These are phyloP conservation scores for Priceomyces carsonii DNA, from an alignment of 805 yeast genomes.

Conservation along the genomic window DNA sequence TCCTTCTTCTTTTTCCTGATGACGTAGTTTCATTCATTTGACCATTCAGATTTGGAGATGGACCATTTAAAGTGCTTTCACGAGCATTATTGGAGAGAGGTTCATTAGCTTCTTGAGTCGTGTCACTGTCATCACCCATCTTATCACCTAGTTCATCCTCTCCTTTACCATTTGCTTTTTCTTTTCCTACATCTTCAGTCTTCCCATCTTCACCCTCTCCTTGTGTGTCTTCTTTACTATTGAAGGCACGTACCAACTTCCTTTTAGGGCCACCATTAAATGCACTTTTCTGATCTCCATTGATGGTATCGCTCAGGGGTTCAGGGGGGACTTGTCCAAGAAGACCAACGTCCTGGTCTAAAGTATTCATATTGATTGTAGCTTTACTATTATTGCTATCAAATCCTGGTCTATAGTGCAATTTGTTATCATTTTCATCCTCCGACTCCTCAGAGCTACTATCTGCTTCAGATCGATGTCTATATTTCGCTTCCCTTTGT, in stretches of 20 bases:
- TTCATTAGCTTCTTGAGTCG: neutral
- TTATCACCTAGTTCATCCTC: constrained; percentile 4
- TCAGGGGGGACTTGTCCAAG: constrained; percentile 36
- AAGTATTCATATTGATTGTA: constrained; percentile 26
- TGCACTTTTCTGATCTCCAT: constrained; percentile 2
- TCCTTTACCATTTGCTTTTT: neutral
- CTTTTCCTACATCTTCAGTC: constrained; percentile 4
- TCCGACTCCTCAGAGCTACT: constrained; percentile 14
- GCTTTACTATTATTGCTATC: constrained; percentile 16
- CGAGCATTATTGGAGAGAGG: neutral
- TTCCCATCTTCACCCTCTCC: constrained; percentile 7
- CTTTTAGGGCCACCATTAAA: constrained; percentile 1
- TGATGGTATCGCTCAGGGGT: constrained; percentile 13
- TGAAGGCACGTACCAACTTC: constrained; percentile 4
- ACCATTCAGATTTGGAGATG: neutral
- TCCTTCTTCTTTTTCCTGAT: constrained; percentile 23
- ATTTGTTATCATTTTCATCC: constrained; percentile 11
- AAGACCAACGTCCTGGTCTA: constrained; percentile 34
- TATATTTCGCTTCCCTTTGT: constrained; percentile 31
- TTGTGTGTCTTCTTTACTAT: constrained; percentile 1
- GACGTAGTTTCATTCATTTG: no score
- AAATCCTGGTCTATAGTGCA: constrained; percentile 7
- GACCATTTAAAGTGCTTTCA: neutral
- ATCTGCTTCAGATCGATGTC: constrained; percentile 19
- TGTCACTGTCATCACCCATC: neutral